Base-by-base conservation (phyloP, 768 basidiomycete species). In the Termitomyces bulborhizus region DNA sequence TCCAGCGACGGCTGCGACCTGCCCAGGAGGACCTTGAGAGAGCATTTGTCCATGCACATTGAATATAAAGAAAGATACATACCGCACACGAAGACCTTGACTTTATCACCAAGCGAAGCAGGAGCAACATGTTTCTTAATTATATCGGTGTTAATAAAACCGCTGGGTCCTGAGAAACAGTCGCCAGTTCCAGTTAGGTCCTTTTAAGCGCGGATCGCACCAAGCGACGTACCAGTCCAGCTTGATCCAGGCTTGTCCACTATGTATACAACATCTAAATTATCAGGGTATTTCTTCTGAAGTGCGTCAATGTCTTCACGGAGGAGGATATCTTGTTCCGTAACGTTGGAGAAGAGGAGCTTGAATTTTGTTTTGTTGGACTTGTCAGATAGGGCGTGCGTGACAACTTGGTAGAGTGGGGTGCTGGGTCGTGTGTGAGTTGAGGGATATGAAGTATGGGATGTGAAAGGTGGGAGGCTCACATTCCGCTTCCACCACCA, bases 401-500 rank as follows among this genome's bases (percentile, higher is more conserved):
- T 76, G 44, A 95, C 66, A 63, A 97, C 73, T 70, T 93, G 91
- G 73, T 89, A 93, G 45, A 93, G 79, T 2, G 91, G 91, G 8
- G 91, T 88, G 58, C 88, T 92, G 8, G 63, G 45, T 52, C 31
- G 46, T 16, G 32, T 49, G 51, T 42, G 9, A 34, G 16, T 6
- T 43, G 34, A 27, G 46, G 51, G 40, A 42, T 32, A 31, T 43
- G 46, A 51, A 37, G 16, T 46, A 44, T 44, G 48, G 34, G 40
- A 46, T 72, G 18, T 11, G 4, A 13, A 31, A 32, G 11, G 11
- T 27, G 12, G 21, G 24, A 37, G 5, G 44, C 85, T 63, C 63
- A 88, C 86, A 98, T 93, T 68, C 97, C 97, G 60, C 84, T 88
- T 52, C 97, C 97, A 51, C 97, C 97, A 34, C 91, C 92, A 63